These are phyloP conservation scores for Mortierella sp. DNA, from an alignment of 371 early-diverging fungal genomes.

Conservation along the genomic window DNA sequence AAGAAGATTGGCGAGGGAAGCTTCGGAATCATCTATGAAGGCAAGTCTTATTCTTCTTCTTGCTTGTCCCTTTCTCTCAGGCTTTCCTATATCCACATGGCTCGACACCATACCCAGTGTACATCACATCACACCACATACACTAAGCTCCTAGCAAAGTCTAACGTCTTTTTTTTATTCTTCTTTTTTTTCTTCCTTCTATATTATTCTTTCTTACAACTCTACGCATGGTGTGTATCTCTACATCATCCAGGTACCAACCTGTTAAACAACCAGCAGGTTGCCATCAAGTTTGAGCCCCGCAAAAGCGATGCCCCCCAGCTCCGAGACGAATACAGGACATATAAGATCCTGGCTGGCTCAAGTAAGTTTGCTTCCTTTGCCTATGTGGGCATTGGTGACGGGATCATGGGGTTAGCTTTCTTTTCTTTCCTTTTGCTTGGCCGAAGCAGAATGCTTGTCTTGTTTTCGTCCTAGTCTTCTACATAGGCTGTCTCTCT, in stretches of 20 bases:
- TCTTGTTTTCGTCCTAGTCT: not conserved
- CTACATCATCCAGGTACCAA: slow-evolving; percentile 66
- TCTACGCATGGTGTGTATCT: not conserved
- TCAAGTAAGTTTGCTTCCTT: slow-evolving; percentile 66
- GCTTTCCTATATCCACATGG: not conserved
- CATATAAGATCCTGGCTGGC: slow-evolving; percentile 90
- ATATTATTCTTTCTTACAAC: not conserved
- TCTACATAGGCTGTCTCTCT: too few relatives aligned
- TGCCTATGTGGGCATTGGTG: not conserved
- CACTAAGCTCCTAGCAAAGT: too few relatives aligned
- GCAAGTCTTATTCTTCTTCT: slow-evolving; percentile 62
- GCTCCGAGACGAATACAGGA: slow-evolving; percentile 93
- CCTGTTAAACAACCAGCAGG: slow-evolving; percentile 84
- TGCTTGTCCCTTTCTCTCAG: not conserved
- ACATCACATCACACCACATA: not conserved
- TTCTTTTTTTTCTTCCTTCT: too few relatives aligned
- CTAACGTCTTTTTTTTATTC: not conserved
- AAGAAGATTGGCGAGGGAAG: slow-evolving; percentile 97
- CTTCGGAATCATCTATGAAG: slow-evolving; percentile 98
- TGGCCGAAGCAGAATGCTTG: not conserved
- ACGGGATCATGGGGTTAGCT: not conserved
- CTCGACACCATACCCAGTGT: too few relatives aligned
- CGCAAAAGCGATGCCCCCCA: slow-evolving; percentile 96
- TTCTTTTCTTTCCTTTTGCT: not conserved
- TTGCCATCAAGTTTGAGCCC: slow-evolving; percentile 96